phyloP scores from a whole-genome alignment of 768 basidiomycete genomes.

The Lepiota venenata region DNA sequence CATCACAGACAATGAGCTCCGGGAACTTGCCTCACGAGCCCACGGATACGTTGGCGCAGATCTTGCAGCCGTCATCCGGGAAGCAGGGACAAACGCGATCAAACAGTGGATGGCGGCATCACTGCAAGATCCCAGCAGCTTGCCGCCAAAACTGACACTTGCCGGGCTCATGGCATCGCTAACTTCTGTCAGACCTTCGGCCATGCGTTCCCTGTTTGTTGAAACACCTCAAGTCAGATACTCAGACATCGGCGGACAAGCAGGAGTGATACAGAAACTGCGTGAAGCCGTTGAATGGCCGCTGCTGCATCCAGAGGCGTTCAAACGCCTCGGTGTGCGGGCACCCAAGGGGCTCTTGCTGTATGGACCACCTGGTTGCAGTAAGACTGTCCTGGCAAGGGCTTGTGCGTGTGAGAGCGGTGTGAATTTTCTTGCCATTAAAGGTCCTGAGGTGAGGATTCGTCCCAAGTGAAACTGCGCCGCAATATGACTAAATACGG shows the following conservation, averaged over 20 bases:
- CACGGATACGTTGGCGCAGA: slow-evolving; percentile 99
- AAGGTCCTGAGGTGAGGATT: slow-evolving; percentile 85
- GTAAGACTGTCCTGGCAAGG: slow-evolving; percentile 90
- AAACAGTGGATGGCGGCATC: slow-evolving; percentile 57
- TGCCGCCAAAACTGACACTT: slow-evolving; percentile 38
- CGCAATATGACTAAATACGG: not conserved
- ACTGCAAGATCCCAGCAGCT: slow-evolving; percentile 12
- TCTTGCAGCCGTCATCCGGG: slow-evolving; percentile 85
- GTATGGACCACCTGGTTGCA: slow-evolving; percentile 97
- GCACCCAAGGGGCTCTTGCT: slow-evolving; percentile 89
- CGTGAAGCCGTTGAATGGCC: slow-evolving; percentile 97
- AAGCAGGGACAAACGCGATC: slow-evolving; percentile 90
- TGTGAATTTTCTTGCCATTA: slow-evolving; percentile 94
- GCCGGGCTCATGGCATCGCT: slow-evolving; percentile 70
- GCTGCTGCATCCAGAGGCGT: slow-evolving; percentile 79
- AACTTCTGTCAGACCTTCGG: slow-evolving; percentile 82
- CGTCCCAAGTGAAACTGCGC: not conserved
- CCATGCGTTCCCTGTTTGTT: slow-evolving; percentile 90
- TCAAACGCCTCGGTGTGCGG: slow-evolving; percentile 80
- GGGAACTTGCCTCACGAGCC: slow-evolving; percentile 67
- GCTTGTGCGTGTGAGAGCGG: slow-evolving; percentile 93
- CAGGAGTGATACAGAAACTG: slow-evolving; percentile 75
- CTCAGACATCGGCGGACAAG: slow-evolving; percentile 89
- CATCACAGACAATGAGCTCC: slow-evolving; percentile 58
- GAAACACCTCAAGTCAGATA: slow-evolving; percentile 82